phyloP scores from a whole-genome alignment of 352 stramenopile genomes.

The Phytophthora tentaculata region DNA sequence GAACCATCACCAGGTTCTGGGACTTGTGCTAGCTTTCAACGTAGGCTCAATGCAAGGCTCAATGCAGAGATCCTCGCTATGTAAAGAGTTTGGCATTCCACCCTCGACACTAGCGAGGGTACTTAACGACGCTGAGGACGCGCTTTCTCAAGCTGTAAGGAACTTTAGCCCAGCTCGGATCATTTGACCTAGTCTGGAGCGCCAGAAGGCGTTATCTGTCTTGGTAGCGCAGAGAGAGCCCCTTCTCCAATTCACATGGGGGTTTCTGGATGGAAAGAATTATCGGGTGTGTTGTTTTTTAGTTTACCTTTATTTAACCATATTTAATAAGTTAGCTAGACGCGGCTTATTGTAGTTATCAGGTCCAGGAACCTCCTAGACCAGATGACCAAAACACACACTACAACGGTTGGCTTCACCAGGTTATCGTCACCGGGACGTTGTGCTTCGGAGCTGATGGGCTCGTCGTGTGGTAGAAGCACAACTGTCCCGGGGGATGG shows the following conservation, averaged over 20 bases:
- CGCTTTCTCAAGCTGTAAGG: background rate
- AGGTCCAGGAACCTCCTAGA: too few relatives aligned
- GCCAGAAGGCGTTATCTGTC: background rate
- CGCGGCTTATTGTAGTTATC: too few relatives aligned
- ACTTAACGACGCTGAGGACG: slow-evolving; percentile 2
- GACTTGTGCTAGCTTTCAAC: background rate
- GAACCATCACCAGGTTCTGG: slow-evolving; percentile 2
- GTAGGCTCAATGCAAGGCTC: too few relatives aligned
- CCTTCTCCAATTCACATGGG: slow-evolving; percentile 38
- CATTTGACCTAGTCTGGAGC: background rate
- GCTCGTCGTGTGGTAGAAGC: slow-evolving; percentile 14
- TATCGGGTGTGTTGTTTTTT: background rate
- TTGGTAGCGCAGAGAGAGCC: background rate
- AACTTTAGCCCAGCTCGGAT: slow-evolving; percentile 40
- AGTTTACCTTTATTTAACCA: too few relatives aligned
- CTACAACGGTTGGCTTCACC: slow-evolving; percentile 28
- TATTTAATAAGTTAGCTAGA: too few relatives aligned
- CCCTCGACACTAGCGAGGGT: background rate
- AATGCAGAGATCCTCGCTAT: background rate
- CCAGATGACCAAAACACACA: slow-evolving; percentile 18
- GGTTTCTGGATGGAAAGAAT: background rate
- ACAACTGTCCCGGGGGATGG: slow-evolving; percentile 20
- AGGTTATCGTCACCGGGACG: slow-evolving; percentile 15
- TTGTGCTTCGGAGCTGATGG: slow-evolving; percentile 22
- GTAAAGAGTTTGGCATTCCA: too few relatives aligned